Evolutionary conservation across 495 filamentous ascomycete genomes (phyloP).

Genomic region (Hypoxylon fuscum): DNA sequence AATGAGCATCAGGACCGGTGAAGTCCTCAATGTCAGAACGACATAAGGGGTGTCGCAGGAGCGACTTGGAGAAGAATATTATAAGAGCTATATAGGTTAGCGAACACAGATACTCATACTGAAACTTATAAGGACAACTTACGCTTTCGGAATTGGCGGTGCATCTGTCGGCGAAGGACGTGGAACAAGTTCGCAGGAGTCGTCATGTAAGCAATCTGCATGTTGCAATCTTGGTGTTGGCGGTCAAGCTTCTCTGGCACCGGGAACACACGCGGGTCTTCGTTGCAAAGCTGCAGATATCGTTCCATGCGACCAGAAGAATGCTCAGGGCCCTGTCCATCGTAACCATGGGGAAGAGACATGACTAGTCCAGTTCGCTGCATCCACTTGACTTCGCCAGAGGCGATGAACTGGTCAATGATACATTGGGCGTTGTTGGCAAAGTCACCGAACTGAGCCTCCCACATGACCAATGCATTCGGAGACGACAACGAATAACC

Average conservation of each 20-base stretch:
- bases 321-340: slow-evolving; percentile 98
- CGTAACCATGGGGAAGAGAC: slow-evolving; percentile 96
- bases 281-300: slow-evolving; percentile 97
- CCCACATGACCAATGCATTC: slow-evolving; percentile 97
- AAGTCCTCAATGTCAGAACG: slow-evolving; percentile 91
- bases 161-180: slow-evolving; percentile 94
- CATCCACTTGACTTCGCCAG: slow-evolving; percentile 97
- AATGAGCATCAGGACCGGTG: slow-evolving; percentile 81
- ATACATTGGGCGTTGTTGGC: slow-evolving; percentile 99
- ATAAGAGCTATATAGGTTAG: slow-evolving; percentile 76
- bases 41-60: slow-evolving; percentile 90
- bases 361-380: slow-evolving; percentile 95
- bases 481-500: slow-evolving; percentile 97
- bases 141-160: slow-evolving; percentile 99
- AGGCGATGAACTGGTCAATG: slow-evolving; percentile 98
- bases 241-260: slow-evolving; percentile 86
- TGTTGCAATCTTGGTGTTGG: slow-evolving; percentile 99
- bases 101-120: slow-evolving; percentile 5
- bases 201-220: slow-evolving; percentile 97
- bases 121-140: slow-evolving; percentile 53
- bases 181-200: slow-evolving; percentile 95
- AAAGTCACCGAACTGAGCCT: slow-evolving; percentile 99
- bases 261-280: slow-evolving; percentile 94
- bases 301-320: slow-evolving; percentile 97
- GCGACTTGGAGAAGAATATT: slow-evolving; percentile 96